phyloP scores from a whole-genome alignment of 2,329 filamentous ascomycete genomes.

The Gnomoniopsis sp. region DNA sequence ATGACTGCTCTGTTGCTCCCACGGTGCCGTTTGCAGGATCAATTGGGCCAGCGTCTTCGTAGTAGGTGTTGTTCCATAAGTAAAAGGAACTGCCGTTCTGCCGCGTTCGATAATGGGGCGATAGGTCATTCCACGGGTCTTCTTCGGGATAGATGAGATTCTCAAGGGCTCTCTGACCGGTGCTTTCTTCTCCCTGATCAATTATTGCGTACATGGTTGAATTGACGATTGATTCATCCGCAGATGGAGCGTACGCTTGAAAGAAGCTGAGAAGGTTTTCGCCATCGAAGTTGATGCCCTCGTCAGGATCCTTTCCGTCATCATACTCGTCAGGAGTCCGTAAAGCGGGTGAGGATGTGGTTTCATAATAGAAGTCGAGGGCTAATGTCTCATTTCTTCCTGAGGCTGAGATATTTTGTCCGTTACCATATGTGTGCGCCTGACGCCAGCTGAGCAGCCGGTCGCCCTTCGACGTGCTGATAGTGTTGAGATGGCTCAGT shows the following conservation, averaged over 20 bases:
- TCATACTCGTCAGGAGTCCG: background rate
- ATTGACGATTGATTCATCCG: background rate
- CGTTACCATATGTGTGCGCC: background rate
- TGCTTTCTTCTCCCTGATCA: background rate
- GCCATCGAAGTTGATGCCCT: background rate
- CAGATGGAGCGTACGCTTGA: background rate
- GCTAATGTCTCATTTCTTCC: background rate
- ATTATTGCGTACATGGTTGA: background rate
- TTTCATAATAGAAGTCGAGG: background rate
- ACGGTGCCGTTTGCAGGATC: background rate
- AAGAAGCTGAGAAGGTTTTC: background rate
- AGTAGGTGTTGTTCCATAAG: conserved; percentile 7
- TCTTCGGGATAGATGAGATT: background rate
- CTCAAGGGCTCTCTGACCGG: background rate
- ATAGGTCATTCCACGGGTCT: conserved; percentile 47
- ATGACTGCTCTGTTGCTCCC: background rate
- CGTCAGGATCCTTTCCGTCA: background rate
- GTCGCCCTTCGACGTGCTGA: background rate
- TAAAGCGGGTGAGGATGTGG: background rate
- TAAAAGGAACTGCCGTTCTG: conserved; percentile 2
- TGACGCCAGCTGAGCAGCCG: background rate
- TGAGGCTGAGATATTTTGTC: background rate
- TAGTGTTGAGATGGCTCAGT: background rate
- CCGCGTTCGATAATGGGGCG: conserved; percentile 8
- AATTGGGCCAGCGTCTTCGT: background rate